phyloP scores from a whole-genome alignment of 345 rosid species.

The Excoecaria cochinchinensis region DNA sequence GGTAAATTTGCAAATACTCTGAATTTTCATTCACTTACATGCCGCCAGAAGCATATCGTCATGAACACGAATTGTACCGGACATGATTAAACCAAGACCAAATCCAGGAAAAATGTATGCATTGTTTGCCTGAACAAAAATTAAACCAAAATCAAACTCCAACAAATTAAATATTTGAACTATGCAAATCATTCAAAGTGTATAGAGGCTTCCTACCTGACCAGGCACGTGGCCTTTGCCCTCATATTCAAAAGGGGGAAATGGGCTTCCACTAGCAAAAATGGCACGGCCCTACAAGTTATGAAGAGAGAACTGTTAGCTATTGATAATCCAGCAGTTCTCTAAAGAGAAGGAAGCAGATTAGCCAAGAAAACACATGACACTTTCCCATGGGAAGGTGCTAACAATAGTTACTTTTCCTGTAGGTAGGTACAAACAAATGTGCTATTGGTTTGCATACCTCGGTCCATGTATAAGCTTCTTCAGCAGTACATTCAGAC shows the following conservation, averaged over 20 bases:
- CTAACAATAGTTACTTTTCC: background rate
- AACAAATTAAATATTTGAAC: background rate
- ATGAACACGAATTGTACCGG: slow-evolving; percentile 91
- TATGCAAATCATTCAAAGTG: background rate
- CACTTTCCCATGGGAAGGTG: background rate
- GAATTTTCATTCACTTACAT: slow-evolving; percentile 39
- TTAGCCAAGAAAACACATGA: background rate
- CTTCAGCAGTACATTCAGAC: slow-evolving; percentile 95
- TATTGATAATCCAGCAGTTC: background rate
- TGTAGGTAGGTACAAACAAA: background rate
- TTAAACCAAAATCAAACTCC: slow-evolving; percentile 15
- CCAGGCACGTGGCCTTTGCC: slow-evolving; percentile 73
- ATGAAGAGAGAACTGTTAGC: slow-evolving; percentile 7
- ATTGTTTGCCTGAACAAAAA: slow-evolving; percentile 71
- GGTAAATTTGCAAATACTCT: background rate
- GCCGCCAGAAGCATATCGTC: slow-evolving; percentile 96
- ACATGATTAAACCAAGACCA: slow-evolving; percentile 91
- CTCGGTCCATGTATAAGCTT: slow-evolving; percentile 88
- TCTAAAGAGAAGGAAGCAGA: background rate
- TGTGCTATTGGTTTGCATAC: slow-evolving; percentile 36
- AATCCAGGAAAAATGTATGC: slow-evolving; percentile 97
- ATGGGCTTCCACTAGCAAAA: slow-evolving; percentile 96
- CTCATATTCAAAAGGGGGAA: slow-evolving; percentile 64
- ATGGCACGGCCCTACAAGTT: slow-evolving; percentile 76
- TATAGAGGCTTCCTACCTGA: slow-evolving; percentile 46